phyloP scores from a whole-genome alignment of 495 filamentous ascomycete species.

The Hypoxylon cercidicola region DNA sequence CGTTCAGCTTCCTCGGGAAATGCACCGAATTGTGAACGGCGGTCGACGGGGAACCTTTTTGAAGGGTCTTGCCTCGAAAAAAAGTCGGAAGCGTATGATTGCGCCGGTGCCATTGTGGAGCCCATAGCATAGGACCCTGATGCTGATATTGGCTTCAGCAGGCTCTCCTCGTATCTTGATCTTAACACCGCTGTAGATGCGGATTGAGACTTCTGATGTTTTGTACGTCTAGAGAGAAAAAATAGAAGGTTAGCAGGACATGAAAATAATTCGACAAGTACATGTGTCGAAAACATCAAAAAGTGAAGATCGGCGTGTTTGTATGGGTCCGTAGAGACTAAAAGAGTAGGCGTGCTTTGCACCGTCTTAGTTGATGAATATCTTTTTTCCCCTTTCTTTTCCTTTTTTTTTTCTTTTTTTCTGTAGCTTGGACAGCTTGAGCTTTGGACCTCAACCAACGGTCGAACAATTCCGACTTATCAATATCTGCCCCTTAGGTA shows the following conservation, averaged over 20 bases:
- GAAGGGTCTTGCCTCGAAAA: conserved; percentile 23
- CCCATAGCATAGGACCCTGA: conserved; percentile 14
- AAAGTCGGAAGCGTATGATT: conserved; percentile 31
- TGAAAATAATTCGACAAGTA: conserved; percentile 21
- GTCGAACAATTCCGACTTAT: conserved; percentile 14
- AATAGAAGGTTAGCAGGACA: conserved; percentile 37
- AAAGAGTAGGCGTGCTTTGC: conserved; percentile 41
- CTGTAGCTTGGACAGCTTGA: conserved; percentile 22
- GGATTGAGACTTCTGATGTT: conserved; percentile 39
- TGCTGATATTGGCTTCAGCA: conserved; percentile 21
- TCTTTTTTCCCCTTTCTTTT: conserved; percentile 14
- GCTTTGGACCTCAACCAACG: conserved; percentile 8
- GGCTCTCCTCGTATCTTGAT: conserved; percentile 30
- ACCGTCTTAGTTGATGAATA: conserved; percentile 23
- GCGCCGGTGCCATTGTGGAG: conserved; percentile 25
- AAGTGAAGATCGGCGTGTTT: conserved; percentile 43
- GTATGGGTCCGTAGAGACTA: conserved; percentile 43
- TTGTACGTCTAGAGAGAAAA: conserved; percentile 29
- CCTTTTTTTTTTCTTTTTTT: conserved; percentile 18
- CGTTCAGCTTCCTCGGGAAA: conserved; percentile 30
- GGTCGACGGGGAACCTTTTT: conserved; percentile 11
- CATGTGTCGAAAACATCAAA: conserved; percentile 21
- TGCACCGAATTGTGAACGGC: conserved; percentile 35
- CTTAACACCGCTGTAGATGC: conserved; percentile 26
- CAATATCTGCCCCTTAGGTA: conserved; percentile 13